Conservation (phyloP, 148 eudicot genomes). For the Suaeda aralocaspica region DNA sequence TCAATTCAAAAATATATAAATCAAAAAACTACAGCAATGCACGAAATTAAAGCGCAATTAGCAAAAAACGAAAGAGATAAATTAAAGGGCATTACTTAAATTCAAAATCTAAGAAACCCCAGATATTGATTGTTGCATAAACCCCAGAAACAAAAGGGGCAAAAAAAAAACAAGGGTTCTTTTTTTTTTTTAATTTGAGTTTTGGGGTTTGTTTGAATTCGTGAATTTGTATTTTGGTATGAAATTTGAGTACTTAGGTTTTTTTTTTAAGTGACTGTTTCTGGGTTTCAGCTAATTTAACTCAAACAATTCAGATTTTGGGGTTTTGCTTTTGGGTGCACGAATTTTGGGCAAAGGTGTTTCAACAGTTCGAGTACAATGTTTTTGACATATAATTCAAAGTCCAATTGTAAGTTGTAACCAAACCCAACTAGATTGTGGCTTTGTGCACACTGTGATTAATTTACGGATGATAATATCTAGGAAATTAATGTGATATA, state of each 20-base stretch:
- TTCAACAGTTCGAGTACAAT: neutral
- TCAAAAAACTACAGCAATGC: neutral
- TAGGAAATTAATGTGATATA: too few species aligned
- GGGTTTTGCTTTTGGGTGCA: too few species aligned
- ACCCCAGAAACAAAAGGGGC: neutral
- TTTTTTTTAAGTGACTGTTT: too few species aligned
- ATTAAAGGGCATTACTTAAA: slow-evolving; percentile 12
- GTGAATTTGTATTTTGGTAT: neutral
- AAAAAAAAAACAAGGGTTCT: neutral
- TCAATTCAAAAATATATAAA: neutral
- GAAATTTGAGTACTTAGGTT: neutral
- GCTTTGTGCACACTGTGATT: too few species aligned
- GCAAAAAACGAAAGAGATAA: slow-evolving; percentile 5
- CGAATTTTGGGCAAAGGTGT: neutral
- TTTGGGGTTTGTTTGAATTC: too few species aligned
- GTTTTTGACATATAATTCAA: too few species aligned
- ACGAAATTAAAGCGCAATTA: neutral
- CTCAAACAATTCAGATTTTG: too few species aligned
- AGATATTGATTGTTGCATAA: neutral
- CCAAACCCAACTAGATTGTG: too few species aligned
- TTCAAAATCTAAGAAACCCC: slow-evolving; percentile 11
- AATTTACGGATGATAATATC: too few species aligned
- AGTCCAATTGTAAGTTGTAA: too few species aligned
- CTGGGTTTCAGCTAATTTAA: neutral
- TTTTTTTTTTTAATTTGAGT: neutral